Evolutionary conservation across 2,329 filamentous ascomycete species (phyloP).

Genomic region (Peltaster fructicola): DNA sequence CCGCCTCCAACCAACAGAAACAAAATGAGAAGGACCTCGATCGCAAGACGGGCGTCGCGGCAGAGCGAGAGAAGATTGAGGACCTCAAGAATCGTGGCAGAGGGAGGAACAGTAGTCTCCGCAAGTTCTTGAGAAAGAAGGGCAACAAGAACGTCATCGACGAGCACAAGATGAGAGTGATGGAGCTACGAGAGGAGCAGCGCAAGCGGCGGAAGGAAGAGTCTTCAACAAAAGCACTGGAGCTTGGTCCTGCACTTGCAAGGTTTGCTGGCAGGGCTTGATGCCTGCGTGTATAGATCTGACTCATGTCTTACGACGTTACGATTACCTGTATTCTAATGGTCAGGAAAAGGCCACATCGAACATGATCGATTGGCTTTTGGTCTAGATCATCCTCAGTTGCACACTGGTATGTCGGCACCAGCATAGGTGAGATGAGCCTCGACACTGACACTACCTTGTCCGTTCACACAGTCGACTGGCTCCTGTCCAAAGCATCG

Average conservation of each 20-base stretch:
- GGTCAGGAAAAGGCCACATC: too few species aligned
- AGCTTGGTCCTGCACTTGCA: slow-evolving; percentile 66
- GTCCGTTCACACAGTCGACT: too few species aligned
- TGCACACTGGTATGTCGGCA: too few species aligned
- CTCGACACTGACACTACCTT: too few species aligned
- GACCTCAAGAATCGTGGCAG: slow-evolving; percentile 58
- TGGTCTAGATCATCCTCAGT: too few species aligned
- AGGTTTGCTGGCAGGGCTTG: slow-evolving; percentile 59
- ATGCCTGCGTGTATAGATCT: too few species aligned
- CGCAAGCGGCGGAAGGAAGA: slow-evolving; percentile 52
- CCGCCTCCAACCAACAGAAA: slow-evolving; percentile 60
- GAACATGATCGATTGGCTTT: too few species aligned
- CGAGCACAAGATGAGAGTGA: slow-evolving; percentile 74
- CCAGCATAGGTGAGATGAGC: too few species aligned
- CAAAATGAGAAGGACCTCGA: slow-evolving; percentile 67
- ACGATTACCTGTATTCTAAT: too few species aligned
- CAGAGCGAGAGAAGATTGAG: slow-evolving; percentile 37
- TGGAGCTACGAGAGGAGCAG: slow-evolving; percentile 57
- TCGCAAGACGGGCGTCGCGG: slow-evolving; percentile 30
- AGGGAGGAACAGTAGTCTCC: slow-evolving; percentile 75
- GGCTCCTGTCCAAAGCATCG: too few species aligned
- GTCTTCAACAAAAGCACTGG: slow-evolving; percentile 49
- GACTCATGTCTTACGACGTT: too few species aligned
- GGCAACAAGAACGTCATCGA: slow-evolving; percentile 87
- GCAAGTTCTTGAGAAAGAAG: slow-evolving; percentile 83